Conservation (phyloP, 768 basidiomycete species). For the Amanita pseudoporphyria region DNA sequence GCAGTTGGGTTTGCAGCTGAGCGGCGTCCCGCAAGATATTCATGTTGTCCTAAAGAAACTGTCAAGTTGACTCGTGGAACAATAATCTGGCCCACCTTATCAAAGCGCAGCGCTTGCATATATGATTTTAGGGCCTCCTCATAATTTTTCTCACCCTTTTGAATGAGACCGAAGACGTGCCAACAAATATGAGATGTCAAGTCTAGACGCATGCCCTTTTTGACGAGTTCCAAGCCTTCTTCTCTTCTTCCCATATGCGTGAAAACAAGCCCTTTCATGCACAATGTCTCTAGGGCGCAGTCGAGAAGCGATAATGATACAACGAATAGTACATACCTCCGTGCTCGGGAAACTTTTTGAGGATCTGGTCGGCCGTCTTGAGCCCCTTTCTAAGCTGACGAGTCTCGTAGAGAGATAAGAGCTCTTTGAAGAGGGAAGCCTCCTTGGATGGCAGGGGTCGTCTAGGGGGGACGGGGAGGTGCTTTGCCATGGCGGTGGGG, state of each 20-base stretch:
- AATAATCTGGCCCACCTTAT: slow-evolving; percentile 51
- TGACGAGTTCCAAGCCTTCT: slow-evolving; percentile 75
- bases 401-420: slow-evolving; percentile 81
- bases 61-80: not conserved
- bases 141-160: slow-evolving; percentile 91
- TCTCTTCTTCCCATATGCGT: slow-evolving; percentile 74
- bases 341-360: slow-evolving; percentile 94
- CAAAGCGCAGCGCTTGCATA: slow-evolving; percentile 78
- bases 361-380: slow-evolving; percentile 86
- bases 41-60: slow-evolving; percentile 68
- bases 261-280: slow-evolving; percentile 90
- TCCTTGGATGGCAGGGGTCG: slow-evolving; percentile 75
- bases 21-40: slow-evolving; percentile 91
- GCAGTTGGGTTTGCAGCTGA: slow-evolving; percentile 79
- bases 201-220: slow-evolving; percentile 75
- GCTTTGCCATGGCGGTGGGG: slow-evolving; percentile 27
- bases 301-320: not conserved
- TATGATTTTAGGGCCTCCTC: slow-evolving; percentile 93
- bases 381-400: slow-evolving; percentile 83
- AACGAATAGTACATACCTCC: slow-evolving; percentile 50
- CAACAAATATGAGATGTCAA: slow-evolving; percentile 90
- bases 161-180: slow-evolving; percentile 95
- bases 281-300: slow-evolving; percentile 67
- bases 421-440: slow-evolving; percentile 74
- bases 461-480: slow-evolving; percentile 28